phyloP scores from a whole-genome alignment of 805 yeast genomes.

The Pichia ethanolica region DNA sequence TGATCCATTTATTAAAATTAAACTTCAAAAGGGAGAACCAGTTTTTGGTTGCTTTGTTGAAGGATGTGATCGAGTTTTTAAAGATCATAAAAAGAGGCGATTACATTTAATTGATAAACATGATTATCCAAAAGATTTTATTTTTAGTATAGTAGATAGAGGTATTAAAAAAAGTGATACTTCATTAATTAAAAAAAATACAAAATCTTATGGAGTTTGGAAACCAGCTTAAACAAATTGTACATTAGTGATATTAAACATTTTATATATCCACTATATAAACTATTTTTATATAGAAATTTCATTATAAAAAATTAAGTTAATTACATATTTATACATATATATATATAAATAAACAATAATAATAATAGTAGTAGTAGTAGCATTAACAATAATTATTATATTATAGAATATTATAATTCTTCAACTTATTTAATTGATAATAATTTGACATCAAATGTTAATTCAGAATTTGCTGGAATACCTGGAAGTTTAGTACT shows the following conservation, averaged over 20 bases:
- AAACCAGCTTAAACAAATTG: conserved; percentile 7
- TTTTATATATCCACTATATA: no score
- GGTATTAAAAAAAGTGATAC: conserved; percentile 19
- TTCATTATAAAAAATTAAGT: no score
- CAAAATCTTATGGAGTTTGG: conserved; percentile 11
- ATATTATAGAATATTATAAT: no score
- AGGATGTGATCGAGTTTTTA: conserved; percentile 34
- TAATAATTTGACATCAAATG: conserved; percentile 92
- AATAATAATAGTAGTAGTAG: no score
- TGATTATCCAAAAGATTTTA: conserved; percentile 35
- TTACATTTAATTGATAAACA: conserved; percentile 46
- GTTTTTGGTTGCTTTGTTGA: conserved; percentile 37
- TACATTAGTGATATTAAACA: no score
- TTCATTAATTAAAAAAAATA: conserved; percentile 17
- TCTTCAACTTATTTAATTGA: conserved; percentile 56
- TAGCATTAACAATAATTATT: no score
- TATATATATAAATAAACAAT: no score
- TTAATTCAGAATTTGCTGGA: conserved; percentile 94
- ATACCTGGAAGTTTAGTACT: conserved; percentile 91
- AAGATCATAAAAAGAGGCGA: conserved; percentile 33
- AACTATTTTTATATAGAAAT: no score
- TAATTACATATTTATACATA: no score
- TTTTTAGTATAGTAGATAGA: conserved; percentile 24
- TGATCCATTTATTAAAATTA: conserved; percentile 36
- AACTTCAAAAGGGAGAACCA: conserved; percentile 31